Evolutionary conservation across 768 basidiomycete species (phyloP).

Genomic region (Tylopilus plumbeoviolaceoides): DNA sequence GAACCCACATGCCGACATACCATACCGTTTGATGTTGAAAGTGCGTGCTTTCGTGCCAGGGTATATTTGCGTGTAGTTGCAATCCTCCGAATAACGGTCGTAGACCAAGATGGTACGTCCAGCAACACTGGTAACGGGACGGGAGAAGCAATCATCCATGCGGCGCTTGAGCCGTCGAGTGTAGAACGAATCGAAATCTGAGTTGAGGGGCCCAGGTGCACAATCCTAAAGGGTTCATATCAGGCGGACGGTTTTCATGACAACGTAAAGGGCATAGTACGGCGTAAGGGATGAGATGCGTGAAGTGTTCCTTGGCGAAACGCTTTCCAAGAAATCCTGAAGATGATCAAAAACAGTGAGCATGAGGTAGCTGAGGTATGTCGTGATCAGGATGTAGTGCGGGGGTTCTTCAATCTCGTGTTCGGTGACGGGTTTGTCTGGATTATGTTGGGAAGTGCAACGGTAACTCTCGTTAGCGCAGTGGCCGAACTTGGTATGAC

Average conservation of each 20-base stretch:
- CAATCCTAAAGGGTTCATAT: constrained; percentile 63
- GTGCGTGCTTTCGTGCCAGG: constrained; percentile 82
- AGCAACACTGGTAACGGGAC: constrained; percentile 91
- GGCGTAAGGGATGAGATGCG: constrained; percentile 77
- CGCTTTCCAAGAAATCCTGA: constrained; percentile 94
- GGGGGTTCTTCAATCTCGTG: constrained; percentile 81
- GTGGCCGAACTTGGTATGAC: constrained; percentile 93
- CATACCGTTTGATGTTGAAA: constrained; percentile 87
- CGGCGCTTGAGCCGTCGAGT: constrained; percentile 92
- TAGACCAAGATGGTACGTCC: constrained; percentile 86
- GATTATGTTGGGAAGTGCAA: constrained; percentile 59
- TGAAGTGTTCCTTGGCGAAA: constrained; percentile 62
- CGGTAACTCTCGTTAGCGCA: constrained; percentile 75
- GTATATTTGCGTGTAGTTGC: constrained; percentile 71
- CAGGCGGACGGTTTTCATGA: not conserved
- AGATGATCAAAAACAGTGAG: constrained; percentile 90
- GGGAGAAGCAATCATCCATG: constrained; percentile 92
- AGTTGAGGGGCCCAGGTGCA: constrained; percentile 92
- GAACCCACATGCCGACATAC: constrained; percentile 72
- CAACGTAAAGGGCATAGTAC: constrained; percentile 50
- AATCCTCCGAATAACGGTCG: constrained; percentile 80
- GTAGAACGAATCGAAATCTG: constrained; percentile 99
- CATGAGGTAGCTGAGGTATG: constrained; percentile 91
- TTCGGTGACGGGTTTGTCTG: constrained; percentile 40
- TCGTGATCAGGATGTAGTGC: constrained; percentile 87